Evolutionary conservation across 2,329 filamentous ascomycete genomes (phyloP).

Genomic region (Xylaria sp.): DNA sequence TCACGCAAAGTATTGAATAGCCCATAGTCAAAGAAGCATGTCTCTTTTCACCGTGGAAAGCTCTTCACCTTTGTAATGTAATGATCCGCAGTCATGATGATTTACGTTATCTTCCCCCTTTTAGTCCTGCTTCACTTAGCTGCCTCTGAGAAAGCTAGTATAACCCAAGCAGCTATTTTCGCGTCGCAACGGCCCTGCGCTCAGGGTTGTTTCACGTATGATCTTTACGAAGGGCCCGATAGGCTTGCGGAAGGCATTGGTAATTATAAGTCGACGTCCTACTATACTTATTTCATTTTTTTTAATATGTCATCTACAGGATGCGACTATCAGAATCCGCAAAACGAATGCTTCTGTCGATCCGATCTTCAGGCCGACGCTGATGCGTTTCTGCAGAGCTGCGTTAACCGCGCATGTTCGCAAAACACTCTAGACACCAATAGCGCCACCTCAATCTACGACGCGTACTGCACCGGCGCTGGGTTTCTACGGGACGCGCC

Average conservation of each 20-base stretch:
- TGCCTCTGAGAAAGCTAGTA: neutral
- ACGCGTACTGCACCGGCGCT: constrained; percentile 23
- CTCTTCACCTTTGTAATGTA: neutral
- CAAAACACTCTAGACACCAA: constrained; percentile 20
- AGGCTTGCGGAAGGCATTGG: constrained; percentile 15
- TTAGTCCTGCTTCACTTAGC: neutral
- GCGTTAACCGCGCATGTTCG: constrained; percentile 8
- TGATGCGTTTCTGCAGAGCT: constrained; percentile 11
- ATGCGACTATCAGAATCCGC: neutral
- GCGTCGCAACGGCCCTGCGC: constrained; percentile 27
- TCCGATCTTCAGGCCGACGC: constrained; percentile 15
- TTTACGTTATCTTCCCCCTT: neutral
- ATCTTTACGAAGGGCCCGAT: neutral
- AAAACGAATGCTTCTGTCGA: constrained; percentile 27
- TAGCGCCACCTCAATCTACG: constrained; percentile 28
- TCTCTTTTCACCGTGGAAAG: neutral
- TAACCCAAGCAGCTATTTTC: constrained; percentile 4
- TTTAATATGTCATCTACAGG: neutral
- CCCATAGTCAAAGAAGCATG: neutral
- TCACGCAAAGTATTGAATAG: neutral
- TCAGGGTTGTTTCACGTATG: constrained; percentile 7
- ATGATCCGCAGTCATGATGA: neutral
- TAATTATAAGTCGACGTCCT: neutral
- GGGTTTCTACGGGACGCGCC: constrained; percentile 16
- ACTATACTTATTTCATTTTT: neutral